phyloP scores from a whole-genome alignment of 2,329 filamentous ascomycete genomes.

The Neopestalotiopsis sp. region DNA sequence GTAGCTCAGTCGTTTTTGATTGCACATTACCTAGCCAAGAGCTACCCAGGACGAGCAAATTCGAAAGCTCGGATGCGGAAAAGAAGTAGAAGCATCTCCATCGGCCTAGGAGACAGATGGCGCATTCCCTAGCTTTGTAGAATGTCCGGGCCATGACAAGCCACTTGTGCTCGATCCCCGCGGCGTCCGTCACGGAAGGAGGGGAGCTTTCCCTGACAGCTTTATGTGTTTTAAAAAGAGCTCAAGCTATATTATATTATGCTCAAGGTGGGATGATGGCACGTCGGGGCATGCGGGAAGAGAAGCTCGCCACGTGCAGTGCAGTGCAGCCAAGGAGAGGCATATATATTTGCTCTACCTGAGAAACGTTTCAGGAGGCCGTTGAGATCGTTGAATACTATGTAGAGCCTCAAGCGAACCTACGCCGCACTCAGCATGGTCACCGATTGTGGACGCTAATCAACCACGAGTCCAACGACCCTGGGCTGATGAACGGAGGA shows the following conservation, averaged over 20 bases:
- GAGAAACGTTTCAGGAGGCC: slow-evolving; percentile 14
- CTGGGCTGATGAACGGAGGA: not conserved
- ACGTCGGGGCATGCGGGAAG: not conserved
- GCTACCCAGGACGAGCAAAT: not conserved
- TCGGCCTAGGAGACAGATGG: not conserved
- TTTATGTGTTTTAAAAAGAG: not conserved
- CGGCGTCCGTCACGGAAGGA: not conserved
- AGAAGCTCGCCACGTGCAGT: not conserved
- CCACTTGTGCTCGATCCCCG: not conserved
- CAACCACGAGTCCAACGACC: not conserved
- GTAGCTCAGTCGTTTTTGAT: not conserved
- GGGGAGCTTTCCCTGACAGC: not conserved
- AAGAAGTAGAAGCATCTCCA: not conserved
- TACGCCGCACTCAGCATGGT: not conserved
- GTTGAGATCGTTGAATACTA: not conserved
- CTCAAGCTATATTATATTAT: not conserved
- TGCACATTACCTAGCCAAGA: not conserved
- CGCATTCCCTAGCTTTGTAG: not conserved
- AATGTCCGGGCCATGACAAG: not conserved
- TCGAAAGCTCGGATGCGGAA: not conserved
- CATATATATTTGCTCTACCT: not conserved
- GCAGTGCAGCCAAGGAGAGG: not conserved
- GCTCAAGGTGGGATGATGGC: not conserved
- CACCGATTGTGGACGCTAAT: not conserved
- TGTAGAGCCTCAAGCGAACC: slow-evolving; percentile 8